Percentiles rank a stretch among this genome's conserved stretches.
Evolutionary conservation across 2,329 filamentous ascomycete species (phyloP).

Genomic region (Exophiala sp.): DNA sequence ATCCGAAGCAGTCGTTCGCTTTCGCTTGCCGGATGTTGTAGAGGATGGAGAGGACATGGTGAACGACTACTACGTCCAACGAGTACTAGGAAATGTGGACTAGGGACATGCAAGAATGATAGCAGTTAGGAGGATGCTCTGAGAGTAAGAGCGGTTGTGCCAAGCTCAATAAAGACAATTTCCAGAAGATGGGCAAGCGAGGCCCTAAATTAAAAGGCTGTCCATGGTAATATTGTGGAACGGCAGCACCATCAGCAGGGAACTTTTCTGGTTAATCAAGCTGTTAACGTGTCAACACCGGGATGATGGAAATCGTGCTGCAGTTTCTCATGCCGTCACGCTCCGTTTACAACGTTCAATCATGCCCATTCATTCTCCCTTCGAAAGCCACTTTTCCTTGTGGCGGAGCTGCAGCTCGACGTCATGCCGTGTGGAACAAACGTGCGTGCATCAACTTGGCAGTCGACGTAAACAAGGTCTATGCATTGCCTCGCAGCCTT

Average conservation of each 20-base stretch:
- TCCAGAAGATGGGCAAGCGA: too few relatives aligned
- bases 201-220: too few relatives aligned
- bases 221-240: too few relatives aligned
- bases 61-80: neutral
- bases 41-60: conserved; percentile 58
- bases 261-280: too few relatives aligned
- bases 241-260: too few relatives aligned
- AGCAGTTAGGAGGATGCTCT: too few relatives aligned
- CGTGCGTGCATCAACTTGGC: neutral
- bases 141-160: too few relatives aligned
- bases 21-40: conserved; percentile 68
- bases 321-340: neutral
- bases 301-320: neutral
- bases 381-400: neutral
- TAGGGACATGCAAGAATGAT: too few relatives aligned
- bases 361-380: too few relatives aligned
- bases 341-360: neutral
- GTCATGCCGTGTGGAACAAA: neutral
- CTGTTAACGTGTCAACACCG: too few relatives aligned
- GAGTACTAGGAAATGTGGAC: neutral
- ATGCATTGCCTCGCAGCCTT: neutral
- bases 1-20: conserved; percentile 60
- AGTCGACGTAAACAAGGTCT: neutral
- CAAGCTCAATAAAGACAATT: too few relatives aligned
- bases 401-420: neutral